Evolutionary conservation across 139 green algal species (phyloP), one percentile per base, ranked within the genome.

Genomic region (Nannochloris sp.): DNA sequence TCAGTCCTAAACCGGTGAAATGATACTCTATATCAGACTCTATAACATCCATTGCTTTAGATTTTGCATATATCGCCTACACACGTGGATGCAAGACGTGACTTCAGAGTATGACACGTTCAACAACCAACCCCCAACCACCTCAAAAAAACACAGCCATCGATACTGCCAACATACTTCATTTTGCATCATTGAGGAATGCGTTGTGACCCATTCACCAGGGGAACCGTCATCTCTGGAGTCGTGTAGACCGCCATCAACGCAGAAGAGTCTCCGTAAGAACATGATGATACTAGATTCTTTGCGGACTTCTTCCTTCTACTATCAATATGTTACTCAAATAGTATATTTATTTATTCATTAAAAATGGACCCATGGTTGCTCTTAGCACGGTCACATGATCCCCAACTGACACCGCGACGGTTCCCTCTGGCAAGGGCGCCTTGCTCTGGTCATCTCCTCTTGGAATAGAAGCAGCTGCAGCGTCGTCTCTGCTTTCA

Each of bases 11-110:
- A 23, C 18, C n/a, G 10, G 25, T 48, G 21, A 58, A 71, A 40
- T 58, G 49, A 24, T 72, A 21, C 21, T 76, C 70, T 48, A 72
- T 34, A 37, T 76, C 70, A 43, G 49, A 49, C 18, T 67, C 63
- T 24, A 76, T 15, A 19, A 76, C 25, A 24, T 72, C 57, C 43
- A 76, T 48, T 19, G 65, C 56, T 56, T 62, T 54, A 19, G 18
- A 40, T 12, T 27, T 19, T 7, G 60, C 21, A 64, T 64, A 64
- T 15, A 56, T 18, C 12, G 40, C 43, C 57, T 64, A 19, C n/a
- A 64, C 15, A 31, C 14, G 34, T 40, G 8, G 1, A 40, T 12
- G 34, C 8, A 11, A 40, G 34, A 40, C 7, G 34, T 40, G 23
- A 64, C 5, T 11, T 27, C 6, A 64, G 21, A 25, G 23, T 27